Percentiles rank a stretch among this genome's conserved stretches.
Evolutionary conservation across 2,329 filamentous ascomycete species (phyloP).

Genomic region (Penicillium expansum): DNA sequence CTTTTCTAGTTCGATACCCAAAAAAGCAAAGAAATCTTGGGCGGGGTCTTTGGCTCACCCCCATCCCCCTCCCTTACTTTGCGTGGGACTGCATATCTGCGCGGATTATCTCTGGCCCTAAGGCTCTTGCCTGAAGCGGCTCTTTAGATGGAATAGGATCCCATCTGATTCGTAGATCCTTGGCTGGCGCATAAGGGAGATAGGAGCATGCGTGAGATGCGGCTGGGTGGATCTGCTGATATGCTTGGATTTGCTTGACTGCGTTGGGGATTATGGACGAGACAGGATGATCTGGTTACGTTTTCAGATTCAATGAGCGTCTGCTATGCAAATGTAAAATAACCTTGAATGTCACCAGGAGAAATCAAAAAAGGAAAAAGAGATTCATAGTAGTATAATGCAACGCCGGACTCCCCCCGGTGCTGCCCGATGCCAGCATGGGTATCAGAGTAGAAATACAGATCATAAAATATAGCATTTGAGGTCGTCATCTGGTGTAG

Average conservation of each 20-base stretch:
- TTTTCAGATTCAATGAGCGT: constrained; percentile 1
- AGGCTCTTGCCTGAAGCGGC: background rate
- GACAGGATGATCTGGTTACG: background rate
- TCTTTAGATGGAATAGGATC: constrained; percentile 12
- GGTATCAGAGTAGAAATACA: constrained; percentile 23
- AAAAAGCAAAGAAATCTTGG: background rate
- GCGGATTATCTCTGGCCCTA: background rate
- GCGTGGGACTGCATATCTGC: background rate
- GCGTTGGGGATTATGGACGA: background rate
- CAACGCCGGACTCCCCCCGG: constrained; percentile 19
- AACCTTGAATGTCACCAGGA: background rate
- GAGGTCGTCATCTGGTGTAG: constrained; percentile 3
- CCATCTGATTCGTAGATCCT: constrained; percentile 8
- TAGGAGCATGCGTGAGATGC: background rate
- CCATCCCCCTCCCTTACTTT: background rate
- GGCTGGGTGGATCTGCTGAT: background rate
- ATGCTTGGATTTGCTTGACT: background rate
- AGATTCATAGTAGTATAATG: constrained; percentile 6
- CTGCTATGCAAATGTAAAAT: background rate
- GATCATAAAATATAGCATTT: constrained; percentile 7
- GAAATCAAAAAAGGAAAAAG: background rate
- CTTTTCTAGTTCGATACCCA: background rate
- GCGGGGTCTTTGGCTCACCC: background rate
- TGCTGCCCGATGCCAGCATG: constrained; percentile 20
- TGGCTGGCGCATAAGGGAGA: background rate